A percentile compares a stretch with the other conserved stretches of the same genome.
Evolutionary conservation across 2,329 filamentous ascomycete species (phyloP).

Genomic region (Xylariaceae sp.): DNA sequence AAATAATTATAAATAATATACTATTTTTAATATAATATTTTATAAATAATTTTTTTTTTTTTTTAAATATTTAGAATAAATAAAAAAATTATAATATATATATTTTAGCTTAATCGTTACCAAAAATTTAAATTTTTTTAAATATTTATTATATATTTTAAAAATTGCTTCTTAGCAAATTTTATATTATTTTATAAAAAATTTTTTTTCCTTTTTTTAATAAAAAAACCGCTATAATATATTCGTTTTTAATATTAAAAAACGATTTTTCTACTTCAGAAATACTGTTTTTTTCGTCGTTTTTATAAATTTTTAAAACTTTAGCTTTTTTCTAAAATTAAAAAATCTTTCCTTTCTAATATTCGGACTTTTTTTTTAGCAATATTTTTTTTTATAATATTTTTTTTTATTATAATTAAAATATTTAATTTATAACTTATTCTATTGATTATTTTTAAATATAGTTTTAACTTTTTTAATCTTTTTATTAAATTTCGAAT

Average conservation of each 20-base stretch:
- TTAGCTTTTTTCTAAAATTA: background rate
- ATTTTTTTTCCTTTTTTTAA: background rate
- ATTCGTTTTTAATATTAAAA: too few relatives aligned
- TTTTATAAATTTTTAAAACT: background rate
- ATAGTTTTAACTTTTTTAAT: background rate
- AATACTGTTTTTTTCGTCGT: too few relatives aligned
- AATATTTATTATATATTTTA: background rate
- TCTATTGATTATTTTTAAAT: background rate
- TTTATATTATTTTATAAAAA: background rate
- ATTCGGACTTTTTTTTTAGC: too few relatives aligned
- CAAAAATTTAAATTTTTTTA: background rate
- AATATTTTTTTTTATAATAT: background rate
- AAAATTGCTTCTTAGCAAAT: background rate
- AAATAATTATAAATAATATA: background rate
- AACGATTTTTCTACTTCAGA: too few relatives aligned
- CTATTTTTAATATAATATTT: background rate
- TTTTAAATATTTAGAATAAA: background rate
- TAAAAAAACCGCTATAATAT: background rate
- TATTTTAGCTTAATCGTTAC: background rate
- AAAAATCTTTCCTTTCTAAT: too few relatives aligned
- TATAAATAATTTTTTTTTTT: background rate
- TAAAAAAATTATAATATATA: background rate
- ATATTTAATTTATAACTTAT: background rate
- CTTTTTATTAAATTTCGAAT: background rate
- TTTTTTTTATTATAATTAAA: background rate